Percentiles rank a stretch among this genome's conserved stretches.
Evolutionary conservation across 768 basidiomycete species (phyloP).

Genomic region (Amanita brunnescens): DNA sequence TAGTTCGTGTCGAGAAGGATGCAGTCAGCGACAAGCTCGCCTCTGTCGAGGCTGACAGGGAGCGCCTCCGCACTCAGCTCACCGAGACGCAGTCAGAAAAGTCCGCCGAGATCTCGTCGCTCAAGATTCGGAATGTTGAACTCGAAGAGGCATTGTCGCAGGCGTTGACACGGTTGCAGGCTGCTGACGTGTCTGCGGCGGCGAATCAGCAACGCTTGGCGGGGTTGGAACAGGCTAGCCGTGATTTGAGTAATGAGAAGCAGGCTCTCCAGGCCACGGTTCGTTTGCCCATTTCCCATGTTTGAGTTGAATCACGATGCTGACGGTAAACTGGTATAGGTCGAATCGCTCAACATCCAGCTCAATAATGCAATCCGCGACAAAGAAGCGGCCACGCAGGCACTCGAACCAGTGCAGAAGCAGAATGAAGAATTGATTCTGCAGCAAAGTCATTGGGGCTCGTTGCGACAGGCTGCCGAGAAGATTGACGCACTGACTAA

Average conservation of each 20-base stretch:
- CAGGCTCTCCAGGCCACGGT: slow-evolving; percentile 54
- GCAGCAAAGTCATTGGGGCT: slow-evolving; percentile 76
- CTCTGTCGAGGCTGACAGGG: slow-evolving; percentile 56
- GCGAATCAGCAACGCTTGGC: slow-evolving; percentile 49
- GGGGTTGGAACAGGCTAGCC: slow-evolving; percentile 54
- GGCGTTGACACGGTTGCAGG: slow-evolving; percentile 61
- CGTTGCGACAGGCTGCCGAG: slow-evolving; percentile 57
- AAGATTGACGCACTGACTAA: slow-evolving; percentile 63
- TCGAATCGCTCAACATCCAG: slow-evolving; percentile 53
- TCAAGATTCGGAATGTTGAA: slow-evolving; percentile 47
- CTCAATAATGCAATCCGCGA: slow-evolving; percentile 50
- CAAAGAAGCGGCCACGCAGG: slow-evolving; percentile 46
- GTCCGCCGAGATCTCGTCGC: slow-evolving; percentile 33
- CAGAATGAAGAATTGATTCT: slow-evolving; percentile 50
- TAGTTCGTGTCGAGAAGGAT: slow-evolving; percentile 79
- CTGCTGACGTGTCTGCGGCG: slow-evolving; percentile 61
- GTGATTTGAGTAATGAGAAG: slow-evolving; percentile 48
- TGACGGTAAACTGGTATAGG: slow-evolving; percentile 26
- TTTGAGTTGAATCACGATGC: slow-evolving; percentile 9
- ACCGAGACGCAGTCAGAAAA: slow-evolving; percentile 42
- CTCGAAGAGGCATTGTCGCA: slow-evolving; percentile 68
- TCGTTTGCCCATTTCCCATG: slow-evolving; percentile 13
- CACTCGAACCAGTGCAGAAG: slow-evolving; percentile 43
- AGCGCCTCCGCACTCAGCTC: slow-evolving; percentile 44
- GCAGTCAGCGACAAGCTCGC: slow-evolving; percentile 52